Base-by-base conservation (phyloP, 1,284 basidiomycete genomes). In the Trametes versicolor region DNA sequence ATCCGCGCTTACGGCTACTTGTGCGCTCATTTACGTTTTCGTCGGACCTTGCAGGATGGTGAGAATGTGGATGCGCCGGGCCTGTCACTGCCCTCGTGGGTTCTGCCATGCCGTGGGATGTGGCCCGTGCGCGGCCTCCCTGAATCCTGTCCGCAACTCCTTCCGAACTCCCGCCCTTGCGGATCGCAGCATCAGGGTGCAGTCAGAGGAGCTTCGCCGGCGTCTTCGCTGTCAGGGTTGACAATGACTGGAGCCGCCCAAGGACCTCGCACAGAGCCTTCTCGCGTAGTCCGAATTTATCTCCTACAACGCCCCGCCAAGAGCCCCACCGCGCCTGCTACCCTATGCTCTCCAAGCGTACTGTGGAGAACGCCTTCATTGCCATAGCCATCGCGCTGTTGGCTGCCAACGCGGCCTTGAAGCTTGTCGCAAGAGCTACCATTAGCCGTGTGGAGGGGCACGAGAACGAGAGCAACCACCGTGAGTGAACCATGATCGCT, bases 361-460 rank as follows among this genome's bases (percentile, higher is more conserved):
- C 49, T 3, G 23, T 57, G 21, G 64, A 65, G 52, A 88, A 90
- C 63, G 85, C 91, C 3, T 87, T 93, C 68, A 87, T 93, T 64
- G 90, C 89, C 1, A 80, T 92, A 29, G 91, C 91, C 1, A 41
- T 62, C 36, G 21, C 53, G 8, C 9, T 65, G 25, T 17, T 65
- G 21, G 55, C 50, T 12, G n/a, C 45, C 21, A 65, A 65, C 32
- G 47, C 45, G 17, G 36, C 43, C 39, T 51, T 62, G 51, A 65
- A 65, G 32, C 34, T 65, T 5, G 27, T 41, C 37, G 58, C 63
- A 13, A 45, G 37, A 17, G 32, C 39, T 5, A 36, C 49, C 1
- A 23, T 64, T n/a, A 8, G 23, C 17, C 51, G 53, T 8, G 45
- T 37, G 9, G 39, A 59, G n/a, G 25, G 12, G 23, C 29, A 55